phyloP scores from a whole-genome alignment of 208 protist genomes.

The Leishmania mexicana region DNA sequence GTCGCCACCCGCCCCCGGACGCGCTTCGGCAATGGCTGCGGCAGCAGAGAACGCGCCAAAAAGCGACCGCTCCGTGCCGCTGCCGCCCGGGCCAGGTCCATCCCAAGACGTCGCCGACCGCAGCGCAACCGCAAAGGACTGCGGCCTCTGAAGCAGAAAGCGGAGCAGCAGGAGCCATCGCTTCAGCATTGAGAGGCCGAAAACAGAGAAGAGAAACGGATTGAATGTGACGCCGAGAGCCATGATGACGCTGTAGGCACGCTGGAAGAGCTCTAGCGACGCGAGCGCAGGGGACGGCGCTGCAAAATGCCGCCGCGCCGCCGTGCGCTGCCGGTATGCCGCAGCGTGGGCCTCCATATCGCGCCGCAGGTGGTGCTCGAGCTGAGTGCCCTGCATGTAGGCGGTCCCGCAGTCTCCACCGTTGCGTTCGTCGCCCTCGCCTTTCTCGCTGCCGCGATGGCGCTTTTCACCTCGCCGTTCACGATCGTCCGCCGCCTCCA shows the following conservation, averaged over 20 bases:
- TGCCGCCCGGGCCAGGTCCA: background rate
- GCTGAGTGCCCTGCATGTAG: conserved; percentile 5
- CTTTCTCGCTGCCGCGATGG: background rate
- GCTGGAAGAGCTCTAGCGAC: conserved; percentile 52
- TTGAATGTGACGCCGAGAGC: conserved; percentile 87
- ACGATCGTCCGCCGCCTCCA: background rate
- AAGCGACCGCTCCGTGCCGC: background rate
- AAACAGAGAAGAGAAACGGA: conserved; percentile 75
- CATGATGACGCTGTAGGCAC: conserved; percentile 75
- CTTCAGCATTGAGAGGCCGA: conserved; percentile 68
- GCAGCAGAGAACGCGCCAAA: conserved; percentile 2
- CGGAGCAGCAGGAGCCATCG: conserved; percentile 73
- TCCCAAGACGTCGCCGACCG: background rate
- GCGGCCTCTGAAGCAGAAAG: conserved; percentile 61
- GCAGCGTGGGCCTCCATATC: conserved; percentile 18
- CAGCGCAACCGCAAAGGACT: conserved; percentile 50
- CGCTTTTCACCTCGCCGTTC: conserved; percentile 19
- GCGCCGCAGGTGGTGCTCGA: conserved; percentile 18
- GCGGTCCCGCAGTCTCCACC: background rate
- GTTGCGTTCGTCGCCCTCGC: background rate
- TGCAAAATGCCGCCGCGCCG: background rate
- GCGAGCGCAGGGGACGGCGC: conserved; percentile 1
- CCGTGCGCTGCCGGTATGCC: background rate
- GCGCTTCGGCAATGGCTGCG: background rate
- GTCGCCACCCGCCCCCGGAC: too few species aligned